These are phyloP conservation scores for Neonectria neomacrospora DNA, from an alignment of 2,329 filamentous ascomycete genomes.

Conservation along the genomic window DNA sequence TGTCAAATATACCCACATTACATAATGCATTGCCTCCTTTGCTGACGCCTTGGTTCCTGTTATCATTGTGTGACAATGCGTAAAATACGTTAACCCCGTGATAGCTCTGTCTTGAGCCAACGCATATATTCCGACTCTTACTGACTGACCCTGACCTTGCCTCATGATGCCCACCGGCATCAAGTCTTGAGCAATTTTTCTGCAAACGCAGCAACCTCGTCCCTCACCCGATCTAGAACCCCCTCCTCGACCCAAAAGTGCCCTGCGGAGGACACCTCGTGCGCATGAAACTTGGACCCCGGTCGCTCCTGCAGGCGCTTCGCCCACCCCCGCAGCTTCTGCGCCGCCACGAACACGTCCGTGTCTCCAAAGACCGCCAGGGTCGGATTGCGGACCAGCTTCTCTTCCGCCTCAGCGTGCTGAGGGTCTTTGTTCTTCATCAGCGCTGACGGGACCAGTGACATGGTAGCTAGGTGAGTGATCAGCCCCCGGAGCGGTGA, in stretches of 20 bases:
- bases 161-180: constrained; percentile 1
- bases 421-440: constrained; percentile 39
- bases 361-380: constrained; percentile 79
- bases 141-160: too few relatives aligned
- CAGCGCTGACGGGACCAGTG: constrained; percentile 55
- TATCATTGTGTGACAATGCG: constrained; percentile 6
- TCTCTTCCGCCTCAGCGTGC: constrained; percentile 57
- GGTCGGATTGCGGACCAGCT: constrained; percentile 68
- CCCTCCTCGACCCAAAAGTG: constrained; percentile 72
- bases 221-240: constrained; percentile 50
- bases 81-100: background rate
- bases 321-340: constrained; percentile 75
- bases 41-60: constrained; percentile 14
- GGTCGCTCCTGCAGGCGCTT: constrained; percentile 58
- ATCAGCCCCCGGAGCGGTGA: constrained; percentile 73
- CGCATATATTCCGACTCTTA: background rate
- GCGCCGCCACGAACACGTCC: constrained; percentile 77
- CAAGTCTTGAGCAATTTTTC: constrained; percentile 31
- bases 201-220: constrained; percentile 44
- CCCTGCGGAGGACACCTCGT: constrained; percentile 64
- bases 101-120: background rate
- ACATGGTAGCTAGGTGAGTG: constrained; percentile 71
- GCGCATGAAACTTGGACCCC: constrained; percentile 58
- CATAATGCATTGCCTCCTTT: background rate
- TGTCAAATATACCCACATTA: constrained; percentile 5